Base-by-base conservation (phyloP, 176 grass and related monocot genomes). In the Cenchrus fungigraminus region DNA sequence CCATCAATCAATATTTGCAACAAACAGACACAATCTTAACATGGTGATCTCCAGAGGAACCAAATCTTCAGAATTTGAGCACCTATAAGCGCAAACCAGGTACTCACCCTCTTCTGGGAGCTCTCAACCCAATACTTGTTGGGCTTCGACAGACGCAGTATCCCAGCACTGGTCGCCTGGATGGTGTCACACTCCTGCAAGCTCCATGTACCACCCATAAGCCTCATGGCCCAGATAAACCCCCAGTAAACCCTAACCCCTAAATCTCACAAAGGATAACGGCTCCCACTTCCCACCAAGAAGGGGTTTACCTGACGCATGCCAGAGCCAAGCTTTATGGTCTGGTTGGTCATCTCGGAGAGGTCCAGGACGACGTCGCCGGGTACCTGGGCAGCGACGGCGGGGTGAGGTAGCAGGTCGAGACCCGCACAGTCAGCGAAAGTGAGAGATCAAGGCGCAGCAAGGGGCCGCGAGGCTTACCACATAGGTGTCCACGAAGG, bases 101-200 rank as follows among this genome's bases (percentile, higher is more conserved):
- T 16, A 79, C 84, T 92, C 74, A 99, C 97, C 85, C 91, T 92
- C 77, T 99, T 99, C 68, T 94, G 89, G 13, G 97, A 96, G 79
- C 76, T 96, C 83, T 94, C 97, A 17, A 99, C 85, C 97, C 97
- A 99, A 54, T 99, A 96, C 71, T 94, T 99, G 83, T 94, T 99
- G n/a, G 89, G 93, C 78, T 96, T 99, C 15, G 92, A 91, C 70
- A 99, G 37, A 53, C 90, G 86, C 67, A 96, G 83, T 67, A 83
- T 92, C 57, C 97, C 97, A 51, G 89, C 88, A 74, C 76, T 90
- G 32, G 86, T 96, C 20, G 86, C 93, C 79, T 87, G 89, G 54
- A 99, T 88, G 15, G 81, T 89, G 61, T 96, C 93, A 61, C 88
- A 86, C 34, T 96, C 97, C 97, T 99, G 76, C 71, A 84, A 88